phyloP scores from a whole-genome alignment of 1,284 basidiomycete genomes.

The Farysia itapuensis region DNA sequence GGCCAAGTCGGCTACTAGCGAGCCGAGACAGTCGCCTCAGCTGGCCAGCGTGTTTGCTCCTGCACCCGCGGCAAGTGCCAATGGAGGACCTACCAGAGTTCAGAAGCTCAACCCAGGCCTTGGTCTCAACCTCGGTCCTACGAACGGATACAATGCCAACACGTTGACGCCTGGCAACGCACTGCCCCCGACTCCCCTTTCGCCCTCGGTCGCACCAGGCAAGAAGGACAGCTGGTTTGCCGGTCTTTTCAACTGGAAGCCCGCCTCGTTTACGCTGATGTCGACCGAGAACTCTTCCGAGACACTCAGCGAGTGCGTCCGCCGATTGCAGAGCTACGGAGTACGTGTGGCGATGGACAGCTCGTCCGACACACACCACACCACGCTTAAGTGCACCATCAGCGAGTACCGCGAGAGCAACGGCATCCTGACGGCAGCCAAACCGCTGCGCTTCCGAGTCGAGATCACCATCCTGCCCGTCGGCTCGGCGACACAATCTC shows the following conservation, averaged over 20 bases:
- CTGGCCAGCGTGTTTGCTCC: constrained; percentile 22
- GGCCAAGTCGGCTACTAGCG: constrained; percentile 36
- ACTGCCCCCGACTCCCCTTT: constrained; percentile 15
- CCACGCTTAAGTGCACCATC: constrained; percentile 43
- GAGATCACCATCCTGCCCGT: constrained; percentile 53
- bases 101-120: constrained; percentile 49
- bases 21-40: constrained; percentile 15
- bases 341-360: constrained; percentile 70
- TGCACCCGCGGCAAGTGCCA: not conserved
- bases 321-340: constrained; percentile 71
- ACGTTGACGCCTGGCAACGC: not conserved
- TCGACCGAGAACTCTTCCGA: constrained; percentile 65
- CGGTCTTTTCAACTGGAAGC: constrained; percentile 83
- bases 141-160: not conserved
- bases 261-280: constrained; percentile 65
- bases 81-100: constrained; percentile 14
- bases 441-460: constrained; percentile 55
- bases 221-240: constrained; percentile 80
- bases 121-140: constrained; percentile 36
- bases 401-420: constrained; percentile 41
- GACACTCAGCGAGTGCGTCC: constrained; percentile 70
- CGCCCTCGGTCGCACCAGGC: constrained; percentile 10
- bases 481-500: constrained; percentile 32
- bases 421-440: constrained; percentile 28
- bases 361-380: constrained; percentile 41